A percentile compares a stretch with the other conserved stretches of the same genome.
phyloP scores from a whole-genome alignment of 78 protist species.

The Dictyostelium purpureum region DNA sequence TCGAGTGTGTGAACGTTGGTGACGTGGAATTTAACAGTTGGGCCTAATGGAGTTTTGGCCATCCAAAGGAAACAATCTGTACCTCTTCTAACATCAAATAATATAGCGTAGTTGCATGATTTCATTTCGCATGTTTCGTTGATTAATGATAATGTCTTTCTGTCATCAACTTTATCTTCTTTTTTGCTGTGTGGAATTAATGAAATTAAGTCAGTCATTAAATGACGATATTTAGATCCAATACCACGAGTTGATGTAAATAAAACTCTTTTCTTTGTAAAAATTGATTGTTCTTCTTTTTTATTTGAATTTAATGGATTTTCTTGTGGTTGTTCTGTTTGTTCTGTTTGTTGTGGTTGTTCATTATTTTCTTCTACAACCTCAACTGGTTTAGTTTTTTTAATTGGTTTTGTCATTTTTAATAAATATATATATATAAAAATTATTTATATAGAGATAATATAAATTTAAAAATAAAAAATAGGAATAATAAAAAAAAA shows the following conservation, averaged over 20 bases:
- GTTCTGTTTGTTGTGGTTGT: not conserved
- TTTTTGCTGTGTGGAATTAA: constrained; percentile 93
- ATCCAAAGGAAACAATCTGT: constrained; percentile 93
- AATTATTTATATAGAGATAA: no score
- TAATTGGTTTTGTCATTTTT: no score
- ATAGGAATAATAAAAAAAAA: no score
- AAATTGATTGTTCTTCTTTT: constrained; percentile 7
- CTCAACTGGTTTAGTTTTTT: no score
- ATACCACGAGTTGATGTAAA: constrained; percentile 70
- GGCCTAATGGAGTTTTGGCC: constrained; percentile 92
- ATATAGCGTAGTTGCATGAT: constrained; percentile 85
- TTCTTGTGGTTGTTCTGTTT: no score
- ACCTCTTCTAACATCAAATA: constrained; percentile 87
- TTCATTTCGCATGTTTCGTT: constrained; percentile 89
- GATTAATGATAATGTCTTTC: constrained; percentile 71
- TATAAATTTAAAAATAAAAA: no score
- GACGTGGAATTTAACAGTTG: constrained; percentile 92
- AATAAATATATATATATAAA: no score
- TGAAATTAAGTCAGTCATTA: constrained; percentile 86
- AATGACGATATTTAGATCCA: constrained; percentile 83
- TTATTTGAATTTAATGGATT: not conserved
- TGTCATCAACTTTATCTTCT: constrained; percentile 70
- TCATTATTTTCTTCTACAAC: no score
- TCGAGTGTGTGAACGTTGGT: constrained; percentile 92
- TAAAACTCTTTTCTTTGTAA: constrained; percentile 74